These are phyloP conservation scores for Pseudocercospora fijiensis DNA, from an alignment of 2,329 filamentous ascomycete species.

Conservation along the genomic window DNA sequence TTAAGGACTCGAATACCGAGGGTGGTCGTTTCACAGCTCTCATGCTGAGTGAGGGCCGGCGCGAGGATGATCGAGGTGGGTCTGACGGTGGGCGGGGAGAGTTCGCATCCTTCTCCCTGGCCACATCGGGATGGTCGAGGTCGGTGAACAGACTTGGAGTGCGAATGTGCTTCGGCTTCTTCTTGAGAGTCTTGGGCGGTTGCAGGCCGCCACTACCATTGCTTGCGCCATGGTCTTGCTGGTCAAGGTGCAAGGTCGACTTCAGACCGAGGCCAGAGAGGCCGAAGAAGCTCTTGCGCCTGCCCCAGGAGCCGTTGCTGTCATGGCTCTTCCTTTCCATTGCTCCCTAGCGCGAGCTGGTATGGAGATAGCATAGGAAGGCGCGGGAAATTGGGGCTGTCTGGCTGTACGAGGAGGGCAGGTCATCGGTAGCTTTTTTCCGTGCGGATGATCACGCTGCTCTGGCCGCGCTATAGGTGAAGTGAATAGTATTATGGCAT, in stretches of 20 bases:
- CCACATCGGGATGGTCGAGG: conserved; percentile 28
- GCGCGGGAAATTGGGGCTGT: background rate
- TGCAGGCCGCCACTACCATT: conserved; percentile 12
- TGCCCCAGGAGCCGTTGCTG: conserved; percentile 27
- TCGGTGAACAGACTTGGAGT: conserved; percentile 25
- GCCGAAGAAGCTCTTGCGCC: conserved; percentile 37
- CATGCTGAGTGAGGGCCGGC: conserved; percentile 34
- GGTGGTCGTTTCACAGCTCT: conserved; percentile 39
- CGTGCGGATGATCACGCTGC: background rate
- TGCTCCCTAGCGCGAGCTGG: conserved; percentile 11
- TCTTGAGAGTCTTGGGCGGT: conserved; percentile 24
- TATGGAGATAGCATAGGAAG: background rate
- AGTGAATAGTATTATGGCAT: conserved; percentile 7
- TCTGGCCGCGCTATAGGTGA: conserved; percentile 1
- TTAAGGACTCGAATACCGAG: conserved; percentile 61
- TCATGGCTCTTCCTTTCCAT: conserved; percentile 32
- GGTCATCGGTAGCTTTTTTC: background rate
- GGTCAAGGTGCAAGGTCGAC: conserved; percentile 23
- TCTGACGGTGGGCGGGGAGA: conserved; percentile 24
- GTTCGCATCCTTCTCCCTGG: conserved; percentile 24
- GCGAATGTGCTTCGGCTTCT: conserved; percentile 31
- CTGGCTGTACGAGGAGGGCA: background rate
- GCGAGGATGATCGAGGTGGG: conserved; percentile 24
- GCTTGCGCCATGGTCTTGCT: conserved; percentile 17
- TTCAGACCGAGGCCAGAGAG: conserved; percentile 36